Evolutionary conservation across 345 rosid genomes (phyloP).

Genomic region (Kernera saxatilis): DNA sequence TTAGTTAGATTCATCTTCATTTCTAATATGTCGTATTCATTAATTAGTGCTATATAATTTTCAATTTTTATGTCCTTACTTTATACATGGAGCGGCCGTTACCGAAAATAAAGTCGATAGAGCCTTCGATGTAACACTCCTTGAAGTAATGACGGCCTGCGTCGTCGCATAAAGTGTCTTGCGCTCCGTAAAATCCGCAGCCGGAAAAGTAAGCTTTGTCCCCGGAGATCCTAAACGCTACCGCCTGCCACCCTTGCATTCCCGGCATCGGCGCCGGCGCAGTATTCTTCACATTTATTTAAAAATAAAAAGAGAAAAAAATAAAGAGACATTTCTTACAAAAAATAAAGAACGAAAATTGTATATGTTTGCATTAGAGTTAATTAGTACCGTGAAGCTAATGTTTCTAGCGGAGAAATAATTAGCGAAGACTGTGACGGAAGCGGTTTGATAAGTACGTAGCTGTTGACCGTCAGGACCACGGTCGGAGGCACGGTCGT

Average conservation of each 20-base stretch:
- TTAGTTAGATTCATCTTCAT: too few relatives aligned
- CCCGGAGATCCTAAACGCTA: slow-evolving; percentile 81
- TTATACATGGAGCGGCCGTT: slow-evolving; percentile 94
- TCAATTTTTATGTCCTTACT: slow-evolving; percentile 31
- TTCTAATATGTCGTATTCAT: too few relatives aligned
- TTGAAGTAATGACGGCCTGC: slow-evolving; percentile 94
- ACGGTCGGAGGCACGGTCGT: slow-evolving; percentile 85
- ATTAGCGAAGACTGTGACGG: slow-evolving; percentile 78
- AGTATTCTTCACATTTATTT: slow-evolving; percentile 54
- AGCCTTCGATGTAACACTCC: slow-evolving; percentile 89
- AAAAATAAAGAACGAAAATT: background rate
- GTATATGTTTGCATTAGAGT: background rate
- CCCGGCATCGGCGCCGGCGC: slow-evolving; percentile 97
- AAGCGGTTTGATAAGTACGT: slow-evolving; percentile 88
- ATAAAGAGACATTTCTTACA: background rate
- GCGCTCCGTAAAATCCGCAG: slow-evolving; percentile 92
- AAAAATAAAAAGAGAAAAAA: background rate
- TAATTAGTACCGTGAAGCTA: slow-evolving; percentile 67
- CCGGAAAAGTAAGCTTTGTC: slow-evolving; percentile 89
- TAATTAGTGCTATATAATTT: background rate
- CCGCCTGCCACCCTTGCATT: slow-evolving; percentile 95
- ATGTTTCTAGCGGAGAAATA: slow-evolving; percentile 85
- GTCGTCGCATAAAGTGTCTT: slow-evolving; percentile 89
- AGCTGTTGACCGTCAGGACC: slow-evolving; percentile 80
- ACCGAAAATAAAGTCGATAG: slow-evolving; percentile 92